A percentile compares a stretch with the other conserved stretches of the same genome.
These are phyloP conservation scores for Phoma sp. DNA, from an alignment of 2,329 filamentous ascomycete species.

Conservation along the genomic window DNA sequence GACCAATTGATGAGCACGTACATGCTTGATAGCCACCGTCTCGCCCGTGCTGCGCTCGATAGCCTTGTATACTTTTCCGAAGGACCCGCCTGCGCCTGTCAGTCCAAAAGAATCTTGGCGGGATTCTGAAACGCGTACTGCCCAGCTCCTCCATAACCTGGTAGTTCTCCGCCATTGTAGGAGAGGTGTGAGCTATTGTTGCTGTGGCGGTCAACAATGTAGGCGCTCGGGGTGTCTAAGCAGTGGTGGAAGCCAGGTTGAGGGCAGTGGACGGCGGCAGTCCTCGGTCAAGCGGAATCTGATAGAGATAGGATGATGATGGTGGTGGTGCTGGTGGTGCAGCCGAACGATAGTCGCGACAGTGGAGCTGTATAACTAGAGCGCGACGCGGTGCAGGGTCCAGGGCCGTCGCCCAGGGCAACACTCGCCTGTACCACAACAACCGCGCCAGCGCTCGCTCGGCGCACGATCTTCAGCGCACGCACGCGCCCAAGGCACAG, in stretches of 20 bases:
- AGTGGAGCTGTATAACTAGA: slow-evolving; percentile 1
- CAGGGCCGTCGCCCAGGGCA: slow-evolving; percentile 19
- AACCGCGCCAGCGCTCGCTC: slow-evolving; percentile 24
- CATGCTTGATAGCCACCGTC: slow-evolving; percentile 95
- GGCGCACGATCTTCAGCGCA: slow-evolving; percentile 13
- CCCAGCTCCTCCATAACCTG: slow-evolving; percentile 96
- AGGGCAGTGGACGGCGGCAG: slow-evolving; percentile 28
- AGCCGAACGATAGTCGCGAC: slow-evolving; percentile 4
- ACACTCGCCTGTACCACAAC: slow-evolving; percentile 33
- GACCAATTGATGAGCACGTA: slow-evolving; percentile 53
- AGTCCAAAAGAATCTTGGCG: slow-evolving; percentile 14
- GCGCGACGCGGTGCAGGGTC: slow-evolving; percentile 20
- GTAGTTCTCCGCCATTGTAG: slow-evolving; percentile 79
- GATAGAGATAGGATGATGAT: slow-evolving; percentile 40
- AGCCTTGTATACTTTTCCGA: slow-evolving; percentile 95
- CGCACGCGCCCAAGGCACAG: slow-evolving; percentile 8
- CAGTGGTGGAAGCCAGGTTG: slow-evolving; percentile 28
- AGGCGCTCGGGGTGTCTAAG: slow-evolving; percentile 21
- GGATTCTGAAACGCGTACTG: slow-evolving; percentile 64
- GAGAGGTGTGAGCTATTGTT: slow-evolving; percentile 22
- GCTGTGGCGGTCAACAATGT: slow-evolving; percentile 21
- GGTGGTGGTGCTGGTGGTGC: slow-evolving; percentile 20
- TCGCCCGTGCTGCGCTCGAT: slow-evolving; percentile 90
- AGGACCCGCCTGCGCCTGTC: slow-evolving; percentile 75
- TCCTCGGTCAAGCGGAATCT: slow-evolving; percentile 25